Conservation (phyloP, 1,284 basidiomycete species). For the Sutorius eximius region DNA sequence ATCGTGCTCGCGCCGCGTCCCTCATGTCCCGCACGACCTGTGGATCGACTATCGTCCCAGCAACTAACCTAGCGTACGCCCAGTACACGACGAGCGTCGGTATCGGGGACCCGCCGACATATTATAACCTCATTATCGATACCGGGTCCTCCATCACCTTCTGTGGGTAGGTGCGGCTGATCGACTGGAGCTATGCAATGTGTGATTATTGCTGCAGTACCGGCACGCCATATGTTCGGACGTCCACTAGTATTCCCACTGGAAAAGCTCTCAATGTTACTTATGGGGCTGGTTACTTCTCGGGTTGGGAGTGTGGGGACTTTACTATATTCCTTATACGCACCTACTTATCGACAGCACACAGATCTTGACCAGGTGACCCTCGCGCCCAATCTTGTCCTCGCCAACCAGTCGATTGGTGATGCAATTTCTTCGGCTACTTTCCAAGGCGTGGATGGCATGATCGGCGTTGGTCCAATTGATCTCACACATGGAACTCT, state of each 20-base stretch:
- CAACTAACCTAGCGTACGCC: constrained; percentile 18
- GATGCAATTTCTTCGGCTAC: constrained; percentile 16
- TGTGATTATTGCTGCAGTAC: constrained; percentile 9
- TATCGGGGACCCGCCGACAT: constrained; percentile 24
- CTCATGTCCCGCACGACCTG: constrained; percentile 6
- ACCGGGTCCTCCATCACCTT: constrained; percentile 38
- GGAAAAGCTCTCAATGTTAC: constrained; percentile 23
- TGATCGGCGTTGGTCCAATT: constrained; percentile 29
- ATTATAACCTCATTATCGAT: constrained; percentile 30
- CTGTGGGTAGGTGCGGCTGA: constrained; percentile 27
- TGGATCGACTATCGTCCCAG: constrained; percentile 14
- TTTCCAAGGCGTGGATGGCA: constrained; percentile 23
- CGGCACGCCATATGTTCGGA: constrained; percentile 19
- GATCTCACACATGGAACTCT: constrained; percentile 18
- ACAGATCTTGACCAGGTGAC: constrained; percentile 27
- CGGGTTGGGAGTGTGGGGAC: constrained; percentile 26
- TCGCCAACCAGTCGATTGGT: constrained; percentile 29
- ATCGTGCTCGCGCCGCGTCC: constrained; percentile 21
- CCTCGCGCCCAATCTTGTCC: constrained; percentile 17
- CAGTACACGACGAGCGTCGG: constrained; percentile 25
- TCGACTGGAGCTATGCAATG: not conserved
- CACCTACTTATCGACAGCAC: not conserved
- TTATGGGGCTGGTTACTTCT: constrained; percentile 25
- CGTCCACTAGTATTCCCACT: constrained; percentile 24
- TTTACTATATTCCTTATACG: not conserved